phyloP scores from a whole-genome alignment of 768 basidiomycete species.

The Leccinum longicurvipes region DNA sequence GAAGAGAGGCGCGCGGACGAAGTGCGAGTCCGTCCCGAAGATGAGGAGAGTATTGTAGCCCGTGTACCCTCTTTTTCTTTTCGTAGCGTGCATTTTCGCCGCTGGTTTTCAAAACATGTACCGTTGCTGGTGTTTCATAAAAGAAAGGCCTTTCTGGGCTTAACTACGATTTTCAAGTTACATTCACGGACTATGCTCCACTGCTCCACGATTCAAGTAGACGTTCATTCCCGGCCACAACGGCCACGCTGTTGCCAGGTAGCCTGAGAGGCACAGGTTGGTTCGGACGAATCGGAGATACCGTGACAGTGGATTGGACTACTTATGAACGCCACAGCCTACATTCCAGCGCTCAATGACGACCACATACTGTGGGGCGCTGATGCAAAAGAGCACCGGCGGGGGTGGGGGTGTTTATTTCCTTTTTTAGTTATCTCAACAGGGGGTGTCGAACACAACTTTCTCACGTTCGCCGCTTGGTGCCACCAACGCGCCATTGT shows the following conservation, averaged over 20 bases:
- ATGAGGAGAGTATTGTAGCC: constrained; percentile 24
- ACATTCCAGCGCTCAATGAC: neutral
- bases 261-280: neutral
- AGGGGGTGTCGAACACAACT: constrained; percentile 10
- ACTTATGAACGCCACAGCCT: no score
- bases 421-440: neutral
- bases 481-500: constrained; percentile 25
- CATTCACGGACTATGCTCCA: neutral
- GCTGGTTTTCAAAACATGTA: neutral
- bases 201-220: constrained; percentile 1
- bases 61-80: neutral
- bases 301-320: neutral
- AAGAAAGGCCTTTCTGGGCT: neutral
- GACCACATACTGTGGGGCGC: neutral
- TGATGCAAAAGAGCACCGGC: neutral
- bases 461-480: constrained; percentile 12
- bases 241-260: constrained; percentile 8
- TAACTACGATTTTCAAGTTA: constrained; percentile 2
- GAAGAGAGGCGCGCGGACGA: constrained; percentile 58
- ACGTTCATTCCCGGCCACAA: constrained; percentile 10
- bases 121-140: neutral
- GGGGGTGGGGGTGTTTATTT: constrained; percentile 14
- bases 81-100: neutral
- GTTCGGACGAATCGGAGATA: neutral
- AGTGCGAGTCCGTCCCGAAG: constrained; percentile 79